Evolutionary conservation across 305 asterid species (phyloP), one percentile per base, ranked within the genome.

Genomic region (Ilex paraguariensis): DNA sequence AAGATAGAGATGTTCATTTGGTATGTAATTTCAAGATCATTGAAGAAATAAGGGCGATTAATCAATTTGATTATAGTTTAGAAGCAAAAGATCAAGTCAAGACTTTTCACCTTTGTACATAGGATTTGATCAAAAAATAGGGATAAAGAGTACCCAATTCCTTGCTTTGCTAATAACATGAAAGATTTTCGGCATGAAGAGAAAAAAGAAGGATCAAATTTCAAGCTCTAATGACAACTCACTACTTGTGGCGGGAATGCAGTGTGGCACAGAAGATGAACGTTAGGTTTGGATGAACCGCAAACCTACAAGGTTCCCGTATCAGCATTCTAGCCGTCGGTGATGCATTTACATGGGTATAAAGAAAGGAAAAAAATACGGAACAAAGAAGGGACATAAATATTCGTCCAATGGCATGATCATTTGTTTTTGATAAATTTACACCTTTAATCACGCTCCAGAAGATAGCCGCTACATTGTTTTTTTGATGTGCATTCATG

Each of bases 321-420:
- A 74, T 88, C 98, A 57, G 91, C 95, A 75, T 88, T 91, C 75
- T 91, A 96, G 28, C 96, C 66, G 28, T 2, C 1, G 28, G 28
- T 21, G 28, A 21, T 21, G 28, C 28, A 21, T 21, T 21, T 21
- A 21, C 1, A 0, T 21, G 2, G 28, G 28, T 21, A 21, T 21
- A 21, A 21, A 21, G 28, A 21, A 2, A 21, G 28, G 28, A 21
- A 21, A 21, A 21, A 21, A 21, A 21, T 21, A 21, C 28, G 1
- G 1, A 21, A 21, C 28, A 21, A 21, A 21, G 28, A 21, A 21
- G 28, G 28, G 28, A 21, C 28, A 21, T 21, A 21, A 21, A 21
- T 21, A 21, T 21, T 21, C 28, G 2, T 21, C 28, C 28, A 21
- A 21, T 21, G 28, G 2, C 28, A 21, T 21, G 1, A 21, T 21